Percentiles rank a stretch among this genome's conserved stretches.
Conservation (phyloP, 768 basidiomycete species). For the Mycena crocata region DNA sequence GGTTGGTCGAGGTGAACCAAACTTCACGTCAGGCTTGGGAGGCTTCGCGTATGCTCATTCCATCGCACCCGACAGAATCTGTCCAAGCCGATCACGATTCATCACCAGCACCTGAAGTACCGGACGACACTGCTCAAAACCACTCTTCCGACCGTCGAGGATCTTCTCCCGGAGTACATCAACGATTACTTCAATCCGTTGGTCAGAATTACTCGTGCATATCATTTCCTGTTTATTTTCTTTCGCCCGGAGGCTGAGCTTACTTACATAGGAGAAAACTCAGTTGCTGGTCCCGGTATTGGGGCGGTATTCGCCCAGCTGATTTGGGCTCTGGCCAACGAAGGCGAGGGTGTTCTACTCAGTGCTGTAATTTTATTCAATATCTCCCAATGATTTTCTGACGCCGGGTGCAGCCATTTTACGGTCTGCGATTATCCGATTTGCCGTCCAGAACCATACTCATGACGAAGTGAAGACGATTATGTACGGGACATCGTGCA, state of each 20-base stretch:
- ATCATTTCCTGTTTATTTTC: no score
- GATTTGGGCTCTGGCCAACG: slow-evolving; percentile 28
- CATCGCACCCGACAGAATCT: no score
- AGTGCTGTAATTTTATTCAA: slow-evolving; percentile 24
- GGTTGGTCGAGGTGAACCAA: slow-evolving; percentile 29
- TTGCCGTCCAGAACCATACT: no score
- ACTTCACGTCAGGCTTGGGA: no score
- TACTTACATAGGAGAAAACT: slow-evolving; percentile 35
- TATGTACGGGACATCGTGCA: slow-evolving; percentile 31
- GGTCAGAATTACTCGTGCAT: slow-evolving; percentile 24
- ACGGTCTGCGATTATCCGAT: no score
- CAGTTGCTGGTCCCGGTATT: slow-evolving; percentile 29
- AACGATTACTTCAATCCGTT: slow-evolving; percentile 31
- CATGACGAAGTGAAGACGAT: slow-evolving; percentile 12
- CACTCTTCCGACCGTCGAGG: slow-evolving; percentile 30
- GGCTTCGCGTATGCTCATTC: no score
- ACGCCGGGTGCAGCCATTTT: no score
- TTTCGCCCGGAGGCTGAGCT: no score
- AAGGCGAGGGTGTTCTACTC: slow-evolving; percentile 30
- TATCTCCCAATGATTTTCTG: no score
- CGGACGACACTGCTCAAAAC: slow-evolving; percentile 28
- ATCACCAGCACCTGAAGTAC: slow-evolving; percentile 25
- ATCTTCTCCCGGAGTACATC: slow-evolving; percentile 30
- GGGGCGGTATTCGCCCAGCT: slow-evolving; percentile 30
- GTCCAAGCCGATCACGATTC: slow-evolving; percentile 17